Evolutionary conservation across 768 basidiomycete species (phyloP), one percentile per base, ranked within the genome.

Genomic region (Mrakia gelida): DNA sequence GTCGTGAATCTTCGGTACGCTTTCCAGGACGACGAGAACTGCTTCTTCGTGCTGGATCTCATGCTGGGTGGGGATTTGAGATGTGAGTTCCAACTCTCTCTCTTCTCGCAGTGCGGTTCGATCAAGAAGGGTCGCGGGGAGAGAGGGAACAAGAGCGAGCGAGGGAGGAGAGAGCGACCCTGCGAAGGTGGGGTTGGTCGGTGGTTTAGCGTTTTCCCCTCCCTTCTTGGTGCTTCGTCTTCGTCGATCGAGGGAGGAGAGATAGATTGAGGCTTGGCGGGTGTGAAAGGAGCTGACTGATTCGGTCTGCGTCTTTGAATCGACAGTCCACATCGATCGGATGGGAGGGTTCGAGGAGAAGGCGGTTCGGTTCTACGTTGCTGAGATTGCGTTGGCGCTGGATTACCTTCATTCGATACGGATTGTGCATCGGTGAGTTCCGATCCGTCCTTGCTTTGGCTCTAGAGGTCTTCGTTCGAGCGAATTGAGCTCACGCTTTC

Each of bases 1-100:
- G 86, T 95, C 67, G 92, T 93, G 79, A 95, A 95, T 84, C 84
- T 96, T 81, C 91, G 93, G 54, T 97, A 95, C 83, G 95, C 95
- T 8, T 98, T 98, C 84, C 95, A 98, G 84, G 95, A 98, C 82
- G 95, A 97, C 81, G 91, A 92, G 80, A 96, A 79, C 49, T 79
- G 78, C n/a, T 79, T 79, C 78, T 79, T 79, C 54, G 78, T 79
- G n/a, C 43, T 79, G 38, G 78, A 79, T 63, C 62, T 79, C 79
- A 98, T 98, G 95, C 88, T 98, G 8, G 95, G 95, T 23, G 95
- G 95, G 26, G 95, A 85, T 92, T 91, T 98, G 82, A 82, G 95
- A 86, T 98, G 78, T 79, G 52, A 59, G 78, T 75, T 10, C 45
- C 38, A 18, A 28, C 1, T n/a, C 7, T 56, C 2, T 8, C 45